Base-by-base conservation (phyloP, 2,329 filamentous ascomycete genomes). In the Colletotrichum limetticola region DNA sequence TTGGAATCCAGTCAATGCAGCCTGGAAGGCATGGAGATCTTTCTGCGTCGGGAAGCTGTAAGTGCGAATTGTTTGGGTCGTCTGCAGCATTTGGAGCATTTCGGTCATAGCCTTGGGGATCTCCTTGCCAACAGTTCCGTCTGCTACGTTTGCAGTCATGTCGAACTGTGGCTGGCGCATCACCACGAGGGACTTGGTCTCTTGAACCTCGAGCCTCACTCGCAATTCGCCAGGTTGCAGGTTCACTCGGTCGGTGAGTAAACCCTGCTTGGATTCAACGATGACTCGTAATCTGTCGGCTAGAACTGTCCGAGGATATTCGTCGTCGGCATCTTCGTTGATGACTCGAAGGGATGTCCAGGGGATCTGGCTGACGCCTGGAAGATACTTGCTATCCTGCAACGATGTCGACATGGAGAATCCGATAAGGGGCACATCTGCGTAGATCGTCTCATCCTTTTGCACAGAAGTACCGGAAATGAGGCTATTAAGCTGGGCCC, bases 181-280 rank as follows among this genome's bases (percentile, higher is more conserved):
- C 49, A 96, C 82, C 74, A 90, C 90, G 60, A 97, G 83, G 16
- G 90, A 85, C 62, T 90, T 90, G 26, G 87, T 86, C 66, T 90
- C 88, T 68, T 87, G 86, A 37, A 92, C 88, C 75, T 93, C 90
- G 42, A 95, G 84, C 35, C 90, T 87, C 61, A 95, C 80, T 77
- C 90, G 90, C 76, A 95, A 80, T 81, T 95, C 93, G n/a, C 93
- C 93, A 12, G 92, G 92, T 2, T 88, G 92, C 77, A 97, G 87
- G 76, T 97, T 97, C 78, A 98, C 87, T 49, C 95, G 90, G 82
- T 98, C 95, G 2, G 94, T 94, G 19, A 97, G 86, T 55, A 92
- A 94, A 61, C 95, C 94, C 76, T 92, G 91, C 74, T 93, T 90
- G 75, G 93, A 94, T 70, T 95, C 91, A 37, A 94, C 87, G 66